These are phyloP conservation scores for Aureobasidium sp. DNA, from an alignment of 2,329 filamentous ascomycete genomes.

Conservation along the genomic window DNA sequence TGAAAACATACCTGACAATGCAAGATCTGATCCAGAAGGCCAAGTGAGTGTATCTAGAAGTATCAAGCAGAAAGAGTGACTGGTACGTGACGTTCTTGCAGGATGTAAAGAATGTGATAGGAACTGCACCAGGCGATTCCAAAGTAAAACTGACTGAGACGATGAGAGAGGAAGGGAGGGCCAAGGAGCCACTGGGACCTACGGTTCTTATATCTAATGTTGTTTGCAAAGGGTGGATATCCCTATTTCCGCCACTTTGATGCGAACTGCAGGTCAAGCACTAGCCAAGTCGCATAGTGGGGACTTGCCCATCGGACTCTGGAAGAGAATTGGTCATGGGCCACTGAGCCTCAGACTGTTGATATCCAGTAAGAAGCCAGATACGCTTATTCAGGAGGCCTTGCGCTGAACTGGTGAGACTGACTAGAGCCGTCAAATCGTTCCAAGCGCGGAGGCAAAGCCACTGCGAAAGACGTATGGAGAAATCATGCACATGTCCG, in stretches of 20 bases:
- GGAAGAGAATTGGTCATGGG: background rate
- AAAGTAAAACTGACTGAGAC: background rate
- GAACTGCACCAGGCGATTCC: constrained; percentile 9
- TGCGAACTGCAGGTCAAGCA: constrained; percentile 4
- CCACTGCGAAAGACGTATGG: background rate
- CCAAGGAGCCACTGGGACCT: background rate
- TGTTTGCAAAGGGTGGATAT: background rate
- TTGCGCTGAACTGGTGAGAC: constrained; percentile 8
- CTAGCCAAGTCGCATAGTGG: constrained; percentile 6
- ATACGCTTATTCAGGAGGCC: background rate
- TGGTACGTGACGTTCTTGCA: background rate
- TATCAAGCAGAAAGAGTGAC: background rate
- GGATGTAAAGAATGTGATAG: constrained; percentile 6
- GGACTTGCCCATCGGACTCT: background rate
- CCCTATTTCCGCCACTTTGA: constrained; percentile 4
- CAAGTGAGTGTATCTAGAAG: background rate
- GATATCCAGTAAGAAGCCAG: constrained; percentile 5
- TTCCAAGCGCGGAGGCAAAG: constrained; percentile 2
- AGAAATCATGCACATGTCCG: background rate
- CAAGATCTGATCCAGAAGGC: background rate
- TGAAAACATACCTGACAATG: background rate
- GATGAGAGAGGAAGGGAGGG: background rate
- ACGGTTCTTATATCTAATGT: background rate
- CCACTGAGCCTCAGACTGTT: background rate
- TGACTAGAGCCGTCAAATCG: constrained; percentile 2